These are phyloP conservation scores for Neurospora tetraspora DNA, from an alignment of 495 filamentous ascomycete species.

Conservation along the genomic window DNA sequence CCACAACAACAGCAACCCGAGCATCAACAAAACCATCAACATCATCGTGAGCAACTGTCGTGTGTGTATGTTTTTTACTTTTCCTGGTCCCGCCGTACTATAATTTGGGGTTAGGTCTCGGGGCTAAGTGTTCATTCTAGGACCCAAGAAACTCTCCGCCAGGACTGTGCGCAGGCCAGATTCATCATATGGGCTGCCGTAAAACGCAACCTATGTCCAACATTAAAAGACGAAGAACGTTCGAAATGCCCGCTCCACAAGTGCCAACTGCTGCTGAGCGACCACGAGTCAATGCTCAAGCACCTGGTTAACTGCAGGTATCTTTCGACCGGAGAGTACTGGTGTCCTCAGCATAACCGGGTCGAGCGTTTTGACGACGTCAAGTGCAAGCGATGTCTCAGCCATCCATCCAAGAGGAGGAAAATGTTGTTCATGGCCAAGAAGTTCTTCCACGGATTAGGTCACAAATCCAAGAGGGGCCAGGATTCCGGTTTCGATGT, in stretches of 20 bases:
- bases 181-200: conserved; percentile 43
- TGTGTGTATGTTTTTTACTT: conserved; percentile 24
- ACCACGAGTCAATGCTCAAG: conserved; percentile 38
- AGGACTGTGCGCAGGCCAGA: conserved; percentile 36
- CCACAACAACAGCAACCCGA: conserved; percentile 1
- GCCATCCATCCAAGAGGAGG: conserved; percentile 35
- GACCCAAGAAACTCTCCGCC: conserved; percentile 28
- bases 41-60: conserved; percentile 7
- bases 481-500: conserved; percentile 4
- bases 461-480: conserved; percentile 30
- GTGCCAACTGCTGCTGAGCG: conserved; percentile 29
- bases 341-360: conserved; percentile 38
- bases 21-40: background rate
- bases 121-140: conserved; percentile 24
- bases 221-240: conserved; percentile 18
- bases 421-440: conserved; percentile 38
- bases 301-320: conserved; percentile 31
- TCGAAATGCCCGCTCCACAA: conserved; percentile 34
- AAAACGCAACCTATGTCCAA: conserved; percentile 35
- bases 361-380: conserved; percentile 38
- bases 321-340: conserved; percentile 35
- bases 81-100: background rate
- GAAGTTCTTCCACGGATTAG: conserved; percentile 37
- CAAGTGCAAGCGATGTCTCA: conserved; percentile 35
- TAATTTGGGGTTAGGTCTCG: background rate